phyloP scores from a whole-genome alignment of 1,139 yeast species.

The Protomyces macrosporus region DNA sequence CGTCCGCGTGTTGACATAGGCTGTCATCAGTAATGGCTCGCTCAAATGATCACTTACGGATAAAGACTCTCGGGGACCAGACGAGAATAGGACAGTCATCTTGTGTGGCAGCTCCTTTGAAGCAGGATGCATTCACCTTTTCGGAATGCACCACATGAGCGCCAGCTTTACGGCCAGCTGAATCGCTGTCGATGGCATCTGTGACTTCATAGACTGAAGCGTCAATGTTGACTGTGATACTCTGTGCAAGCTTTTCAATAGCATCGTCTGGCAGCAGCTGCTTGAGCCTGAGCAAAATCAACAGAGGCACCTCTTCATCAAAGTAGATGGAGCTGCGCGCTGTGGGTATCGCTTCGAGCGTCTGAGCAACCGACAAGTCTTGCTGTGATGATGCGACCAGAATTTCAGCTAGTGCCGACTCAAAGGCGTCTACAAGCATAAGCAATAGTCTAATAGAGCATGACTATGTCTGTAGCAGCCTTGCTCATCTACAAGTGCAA shows the following conservation, averaged over 20 bases:
- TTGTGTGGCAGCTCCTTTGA: background rate
- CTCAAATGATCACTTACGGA: background rate
- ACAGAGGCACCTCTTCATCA: conserved; percentile 11
- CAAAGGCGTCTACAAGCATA: background rate
- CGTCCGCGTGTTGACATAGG: background rate
- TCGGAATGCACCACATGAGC: background rate
- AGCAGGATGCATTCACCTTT: background rate
- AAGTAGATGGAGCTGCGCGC: conserved; percentile 9
- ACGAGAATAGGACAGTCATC: background rate
- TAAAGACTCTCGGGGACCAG: background rate
- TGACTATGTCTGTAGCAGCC: no score
- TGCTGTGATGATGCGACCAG: background rate
- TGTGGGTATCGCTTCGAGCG: background rate
- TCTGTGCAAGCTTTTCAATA: background rate
- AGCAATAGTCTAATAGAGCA: no score
- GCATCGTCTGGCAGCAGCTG: background rate
- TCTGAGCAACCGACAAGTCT: background rate
- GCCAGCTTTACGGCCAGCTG: background rate
- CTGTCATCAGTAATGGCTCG: background rate
- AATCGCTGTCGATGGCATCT: background rate
- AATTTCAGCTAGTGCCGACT: background rate
- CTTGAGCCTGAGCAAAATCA: background rate
- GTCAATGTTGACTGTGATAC: background rate
- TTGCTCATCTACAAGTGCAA: no score
- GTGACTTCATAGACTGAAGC: background rate